Evolutionary conservation across 208 protist genomes (phyloP).

Genomic region (Strigomonas oncopelti): DNA sequence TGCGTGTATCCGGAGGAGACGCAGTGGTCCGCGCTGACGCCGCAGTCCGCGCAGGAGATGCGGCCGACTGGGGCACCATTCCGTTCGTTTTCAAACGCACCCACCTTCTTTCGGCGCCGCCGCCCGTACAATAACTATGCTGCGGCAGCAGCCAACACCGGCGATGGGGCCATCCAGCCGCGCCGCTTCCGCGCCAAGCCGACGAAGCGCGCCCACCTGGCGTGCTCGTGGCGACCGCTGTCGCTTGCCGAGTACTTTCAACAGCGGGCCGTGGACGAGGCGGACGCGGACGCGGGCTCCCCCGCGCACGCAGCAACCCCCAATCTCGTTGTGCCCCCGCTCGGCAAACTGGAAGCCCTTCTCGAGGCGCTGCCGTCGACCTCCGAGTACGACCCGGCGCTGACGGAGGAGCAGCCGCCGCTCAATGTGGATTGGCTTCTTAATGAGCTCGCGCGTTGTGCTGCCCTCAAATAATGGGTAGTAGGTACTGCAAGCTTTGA

Average conservation of each 20-base stretch:
- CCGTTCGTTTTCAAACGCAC: too few species aligned
- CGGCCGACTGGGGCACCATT: too few species aligned
- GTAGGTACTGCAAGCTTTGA: too few species aligned
- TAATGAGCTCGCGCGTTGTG: conserved; percentile 17
- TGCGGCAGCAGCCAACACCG: not conserved
- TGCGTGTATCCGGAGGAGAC: not conserved
- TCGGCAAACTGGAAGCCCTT: conserved; percentile 21
- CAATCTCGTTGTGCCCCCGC: not conserved
- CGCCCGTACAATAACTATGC: not conserved
- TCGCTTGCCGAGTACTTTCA: not conserved
- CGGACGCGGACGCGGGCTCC: not conserved
- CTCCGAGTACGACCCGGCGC: conserved; percentile 35
- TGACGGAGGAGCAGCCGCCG: conserved; percentile 13
- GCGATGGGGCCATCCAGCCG: not conserved
- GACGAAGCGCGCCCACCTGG: not conserved
- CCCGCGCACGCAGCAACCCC: not conserved
- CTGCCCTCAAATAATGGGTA: conserved; percentile 19
- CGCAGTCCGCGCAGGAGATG: not conserved
- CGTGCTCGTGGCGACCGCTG: not conserved
- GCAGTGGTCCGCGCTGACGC: not conserved
- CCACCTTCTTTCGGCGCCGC: not conserved
- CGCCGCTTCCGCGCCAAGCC: not conserved
- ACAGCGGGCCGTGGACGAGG: not conserved
- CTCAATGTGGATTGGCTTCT: conserved; percentile 41
- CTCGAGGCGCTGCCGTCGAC: conserved; percentile 29